Percentiles rank a stretch among this genome's conserved stretches.
phyloP scores from a whole-genome alignment of 768 basidiomycete genomes.

The Tulasnella calospora region DNA sequence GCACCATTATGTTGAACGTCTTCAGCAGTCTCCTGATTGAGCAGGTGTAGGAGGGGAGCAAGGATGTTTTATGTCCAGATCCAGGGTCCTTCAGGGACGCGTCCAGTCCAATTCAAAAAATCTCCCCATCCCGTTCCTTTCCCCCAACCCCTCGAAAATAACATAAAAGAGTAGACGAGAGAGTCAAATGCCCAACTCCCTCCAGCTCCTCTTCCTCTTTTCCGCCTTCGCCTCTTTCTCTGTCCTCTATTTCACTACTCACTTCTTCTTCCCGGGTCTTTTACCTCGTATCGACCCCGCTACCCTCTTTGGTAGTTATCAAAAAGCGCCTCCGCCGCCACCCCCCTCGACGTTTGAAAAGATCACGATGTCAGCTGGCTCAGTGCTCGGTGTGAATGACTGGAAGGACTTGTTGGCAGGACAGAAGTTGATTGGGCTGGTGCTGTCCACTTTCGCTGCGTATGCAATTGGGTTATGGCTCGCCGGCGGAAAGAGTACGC shows the following conservation, averaged over 20 bases:
- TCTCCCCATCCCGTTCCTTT: background rate
- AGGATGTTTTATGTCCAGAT: no score
- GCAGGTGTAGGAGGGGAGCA: no score
- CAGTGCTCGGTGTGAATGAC: slow-evolving; percentile 10
- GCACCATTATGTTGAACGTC: no score
- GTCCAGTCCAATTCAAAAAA: background rate
- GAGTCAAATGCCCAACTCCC: slow-evolving; percentile 51
- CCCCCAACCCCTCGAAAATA: background rate
- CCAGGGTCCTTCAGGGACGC: background rate
- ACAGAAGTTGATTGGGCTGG: background rate
- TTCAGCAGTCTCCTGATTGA: no score
- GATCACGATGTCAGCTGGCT: slow-evolving; percentile 7
- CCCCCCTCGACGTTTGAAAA: slow-evolving; percentile 26
- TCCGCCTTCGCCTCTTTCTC: slow-evolving; percentile 49
- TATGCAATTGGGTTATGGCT: slow-evolving; percentile 20
- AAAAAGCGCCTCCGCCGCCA: slow-evolving; percentile 42
- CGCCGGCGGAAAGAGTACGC: slow-evolving; percentile 24
- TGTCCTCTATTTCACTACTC: slow-evolving; percentile 46
- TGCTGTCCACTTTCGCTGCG: slow-evolving; percentile 23
- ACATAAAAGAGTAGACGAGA: background rate
- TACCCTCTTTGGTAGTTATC: slow-evolving; percentile 57
- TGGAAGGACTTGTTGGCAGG: slow-evolving; percentile 10
- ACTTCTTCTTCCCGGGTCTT: slow-evolving; percentile 41
- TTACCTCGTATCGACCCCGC: slow-evolving; percentile 54
- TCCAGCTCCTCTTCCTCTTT: slow-evolving; percentile 52